Conservation (phyloP, 2,329 filamentous ascomycete species). For the Amphichorda felina region DNA sequence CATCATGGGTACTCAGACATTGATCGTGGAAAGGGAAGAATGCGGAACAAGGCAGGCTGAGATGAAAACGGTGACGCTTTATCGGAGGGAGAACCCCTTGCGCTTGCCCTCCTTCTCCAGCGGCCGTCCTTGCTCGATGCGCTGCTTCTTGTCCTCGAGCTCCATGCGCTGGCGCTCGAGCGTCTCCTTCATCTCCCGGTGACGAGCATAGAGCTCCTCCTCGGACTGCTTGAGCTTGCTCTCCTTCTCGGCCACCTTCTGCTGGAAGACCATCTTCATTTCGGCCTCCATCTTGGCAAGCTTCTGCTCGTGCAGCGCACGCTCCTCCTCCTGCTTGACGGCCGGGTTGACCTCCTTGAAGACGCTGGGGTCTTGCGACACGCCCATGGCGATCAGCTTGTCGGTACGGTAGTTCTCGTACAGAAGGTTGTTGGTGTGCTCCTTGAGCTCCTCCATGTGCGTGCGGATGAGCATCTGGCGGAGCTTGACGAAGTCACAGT, state of each 20-base stretch:
- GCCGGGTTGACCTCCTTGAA: constrained; percentile 99
- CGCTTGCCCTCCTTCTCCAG: constrained; percentile 97
- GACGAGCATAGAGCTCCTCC: constrained; percentile 93
- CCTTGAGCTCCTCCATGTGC: constrained; percentile 99
- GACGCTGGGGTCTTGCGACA: constrained; percentile 94
- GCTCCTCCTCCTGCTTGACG: constrained; percentile 99
- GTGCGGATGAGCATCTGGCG: constrained; percentile 99
- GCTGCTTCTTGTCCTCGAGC: constrained; percentile 95
- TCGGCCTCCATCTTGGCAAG: constrained; percentile 99
- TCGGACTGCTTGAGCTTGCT: constrained; percentile 99
- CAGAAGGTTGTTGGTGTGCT: constrained; percentile 97
- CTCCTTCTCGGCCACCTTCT: constrained; percentile 99
- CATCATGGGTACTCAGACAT: constrained; percentile 45
- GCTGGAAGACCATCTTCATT: constrained; percentile 99
- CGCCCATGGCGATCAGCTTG: constrained; percentile 97
- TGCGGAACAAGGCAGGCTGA: constrained; percentile 7
- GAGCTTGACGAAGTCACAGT: constrained; percentile 99
- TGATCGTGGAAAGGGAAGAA: constrained; percentile 30
- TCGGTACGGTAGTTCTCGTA: constrained; percentile 99
- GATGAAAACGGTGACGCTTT: constrained; percentile 26
- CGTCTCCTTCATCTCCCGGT: constrained; percentile 99
- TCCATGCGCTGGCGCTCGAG: constrained; percentile 89
- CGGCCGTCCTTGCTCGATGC: constrained; percentile 89
- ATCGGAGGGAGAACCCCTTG: constrained; percentile 98
- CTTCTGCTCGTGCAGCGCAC: constrained; percentile 96